Percentiles rank a stretch among this genome's conserved stretches.
These are phyloP conservation scores for Talaromyces sp. DNA, from an alignment of 2,329 filamentous ascomycete genomes.

Conservation along the genomic window DNA sequence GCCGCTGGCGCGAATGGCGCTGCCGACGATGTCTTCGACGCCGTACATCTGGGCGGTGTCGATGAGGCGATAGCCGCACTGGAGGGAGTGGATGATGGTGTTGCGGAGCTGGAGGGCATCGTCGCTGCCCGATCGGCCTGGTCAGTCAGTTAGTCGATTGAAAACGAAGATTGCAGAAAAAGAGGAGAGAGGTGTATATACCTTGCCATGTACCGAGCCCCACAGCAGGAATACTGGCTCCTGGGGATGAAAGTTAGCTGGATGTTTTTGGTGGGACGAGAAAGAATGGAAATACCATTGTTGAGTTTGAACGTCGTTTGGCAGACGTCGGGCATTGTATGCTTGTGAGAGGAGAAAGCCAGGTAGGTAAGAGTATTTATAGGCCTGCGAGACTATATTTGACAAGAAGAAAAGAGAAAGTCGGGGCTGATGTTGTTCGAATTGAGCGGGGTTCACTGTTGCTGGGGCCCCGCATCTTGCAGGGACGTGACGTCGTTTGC, in stretches of 20 bases:
- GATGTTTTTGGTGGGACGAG: background rate
- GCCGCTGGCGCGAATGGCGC: conserved; percentile 44
- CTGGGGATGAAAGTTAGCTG: background rate
- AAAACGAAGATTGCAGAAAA: too few relatives aligned
- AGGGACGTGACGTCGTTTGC: too few relatives aligned
- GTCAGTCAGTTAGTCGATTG: too few relatives aligned
- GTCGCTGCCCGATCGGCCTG: background rate
- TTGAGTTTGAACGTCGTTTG: background rate
- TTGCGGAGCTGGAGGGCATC: background rate
- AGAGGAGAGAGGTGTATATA: background rate
- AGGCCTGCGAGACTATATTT: background rate
- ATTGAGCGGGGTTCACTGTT: too few relatives aligned
- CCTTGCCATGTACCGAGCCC: conserved; percentile 1
- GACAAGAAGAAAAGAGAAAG: background rate
- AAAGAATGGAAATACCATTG: background rate
- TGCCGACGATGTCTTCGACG: conserved; percentile 35
- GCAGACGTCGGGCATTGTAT: background rate
- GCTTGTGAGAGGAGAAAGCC: background rate
- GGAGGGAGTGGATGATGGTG: conserved; percentile 1
- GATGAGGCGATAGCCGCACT: conserved; percentile 1
- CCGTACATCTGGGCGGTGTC: conserved; percentile 23
- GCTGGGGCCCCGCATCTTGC: too few relatives aligned
- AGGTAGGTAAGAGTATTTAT: background rate
- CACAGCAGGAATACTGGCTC: background rate
- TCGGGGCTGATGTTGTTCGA: background rate